A percentile compares a stretch with the other conserved stretches of the same genome.
These are phyloP conservation scores for Nakazawaea holstii DNA, from an alignment of 805 yeast species.

Conservation along the genomic window DNA sequence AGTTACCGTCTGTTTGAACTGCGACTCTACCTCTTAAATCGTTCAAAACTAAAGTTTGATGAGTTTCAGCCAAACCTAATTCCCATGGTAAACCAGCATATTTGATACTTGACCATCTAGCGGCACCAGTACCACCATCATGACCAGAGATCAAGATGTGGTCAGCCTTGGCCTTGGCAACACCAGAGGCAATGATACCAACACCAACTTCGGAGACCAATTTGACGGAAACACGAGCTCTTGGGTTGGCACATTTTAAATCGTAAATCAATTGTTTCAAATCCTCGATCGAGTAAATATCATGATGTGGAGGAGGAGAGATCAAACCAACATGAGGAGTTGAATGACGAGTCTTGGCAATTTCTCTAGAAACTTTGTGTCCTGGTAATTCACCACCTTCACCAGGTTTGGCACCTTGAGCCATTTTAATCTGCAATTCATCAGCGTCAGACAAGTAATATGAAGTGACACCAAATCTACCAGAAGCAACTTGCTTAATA, in stretches of 20 bases:
- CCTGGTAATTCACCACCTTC: constrained; percentile 99
- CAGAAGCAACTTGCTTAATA: constrained; percentile 96
- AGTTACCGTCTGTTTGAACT: constrained; percentile 97
- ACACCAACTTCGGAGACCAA: constrained; percentile 98
- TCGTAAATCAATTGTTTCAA: constrained; percentile 94
- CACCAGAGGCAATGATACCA: constrained; percentile 98
- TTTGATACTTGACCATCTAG: constrained; percentile 94
- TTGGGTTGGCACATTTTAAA: constrained; percentile 93
- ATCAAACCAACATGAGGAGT: constrained; percentile 96
- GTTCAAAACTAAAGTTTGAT: constrained; percentile 92
- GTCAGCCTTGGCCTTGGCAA: constrained; percentile 97
- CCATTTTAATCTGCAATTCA: constrained; percentile 96
- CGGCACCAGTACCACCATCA: constrained; percentile 99
- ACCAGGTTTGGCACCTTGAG: constrained; percentile 99
- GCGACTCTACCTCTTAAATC: constrained; percentile 94
- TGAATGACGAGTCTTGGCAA: constrained; percentile 94
- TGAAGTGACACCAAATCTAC: constrained; percentile 97
- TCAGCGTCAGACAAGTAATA: constrained; percentile 93
- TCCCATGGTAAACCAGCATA: constrained; percentile 99
- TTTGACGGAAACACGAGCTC: constrained; percentile 95
- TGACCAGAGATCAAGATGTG: constrained; percentile 95
- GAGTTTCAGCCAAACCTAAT: constrained; percentile 95
- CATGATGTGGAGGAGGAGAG: constrained; percentile 99
- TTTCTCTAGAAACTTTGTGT: constrained; percentile 78
- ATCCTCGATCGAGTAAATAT: constrained; percentile 96